Conservation (phyloP, 495 filamentous ascomycete species). For the Ramalina intermedia region DNA sequence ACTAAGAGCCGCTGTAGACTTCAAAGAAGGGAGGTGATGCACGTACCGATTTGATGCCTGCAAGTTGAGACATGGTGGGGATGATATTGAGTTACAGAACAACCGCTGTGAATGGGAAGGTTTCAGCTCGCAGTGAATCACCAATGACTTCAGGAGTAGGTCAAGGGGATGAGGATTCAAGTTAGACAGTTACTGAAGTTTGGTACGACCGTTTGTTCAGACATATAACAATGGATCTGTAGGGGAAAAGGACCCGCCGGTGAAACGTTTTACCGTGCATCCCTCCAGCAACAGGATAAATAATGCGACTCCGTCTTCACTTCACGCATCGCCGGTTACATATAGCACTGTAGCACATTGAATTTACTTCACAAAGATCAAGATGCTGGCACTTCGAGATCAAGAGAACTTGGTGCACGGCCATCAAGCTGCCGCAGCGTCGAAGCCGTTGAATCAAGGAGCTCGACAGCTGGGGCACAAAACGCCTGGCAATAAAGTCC, state of each 20-base stretch:
- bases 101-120: background rate
- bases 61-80: constrained; percentile 14
- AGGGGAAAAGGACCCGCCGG: background rate
- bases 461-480: constrained; percentile 51
- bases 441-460: constrained; percentile 64
- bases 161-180: background rate
- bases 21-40: background rate
- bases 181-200: background rate
- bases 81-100: background rate
- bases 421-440: constrained; percentile 61
- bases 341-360: background rate
- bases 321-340: background rate
- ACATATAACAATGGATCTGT: background rate
- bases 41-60: constrained; percentile 20
- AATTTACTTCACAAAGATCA: background rate
- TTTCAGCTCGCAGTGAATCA: background rate
- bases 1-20: constrained; percentile 5
- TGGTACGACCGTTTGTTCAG: background rate
- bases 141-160: background rate
- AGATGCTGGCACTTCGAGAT: constrained; percentile 70
- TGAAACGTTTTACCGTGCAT: background rate
- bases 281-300: background rate
- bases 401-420: constrained; percentile 79
- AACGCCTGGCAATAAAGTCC: constrained; percentile 59
- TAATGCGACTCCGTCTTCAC: background rate